phyloP scores from a whole-genome alignment of 1,139 yeast species.

The Yamadazyma triangularis region DNA sequence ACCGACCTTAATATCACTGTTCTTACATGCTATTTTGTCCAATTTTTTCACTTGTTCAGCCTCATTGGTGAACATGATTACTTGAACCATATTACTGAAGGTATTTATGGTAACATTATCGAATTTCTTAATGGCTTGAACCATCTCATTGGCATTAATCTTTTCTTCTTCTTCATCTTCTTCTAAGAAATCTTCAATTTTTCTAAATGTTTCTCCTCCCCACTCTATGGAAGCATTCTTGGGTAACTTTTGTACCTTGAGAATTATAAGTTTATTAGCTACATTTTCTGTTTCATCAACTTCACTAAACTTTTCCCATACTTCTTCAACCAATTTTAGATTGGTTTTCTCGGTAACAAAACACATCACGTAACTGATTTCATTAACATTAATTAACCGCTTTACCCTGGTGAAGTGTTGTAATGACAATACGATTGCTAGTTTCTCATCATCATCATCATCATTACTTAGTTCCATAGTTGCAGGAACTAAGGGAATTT shows the following conservation, averaged over 20 bases:
- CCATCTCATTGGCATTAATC: conserved; percentile 9
- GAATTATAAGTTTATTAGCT: conserved; percentile 40
- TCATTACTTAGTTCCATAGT: conserved; percentile 49
- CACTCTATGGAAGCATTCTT: conserved; percentile 72
- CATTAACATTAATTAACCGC: conserved; percentile 42
- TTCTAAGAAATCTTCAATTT: conserved; percentile 31
- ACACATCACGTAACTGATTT: conserved; percentile 49
- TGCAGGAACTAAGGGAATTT: conserved; percentile 78
- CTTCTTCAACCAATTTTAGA: conserved; percentile 22
- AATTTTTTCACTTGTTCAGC: conserved; percentile 9
- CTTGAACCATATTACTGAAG: conserved; percentile 6
- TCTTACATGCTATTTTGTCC: too few species aligned
- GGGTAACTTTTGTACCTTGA: conserved; percentile 62
- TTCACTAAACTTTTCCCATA: conserved; percentile 37
- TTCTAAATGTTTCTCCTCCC: conserved; percentile 56
- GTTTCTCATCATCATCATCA: too few species aligned
- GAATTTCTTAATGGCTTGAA: conserved; percentile 1
- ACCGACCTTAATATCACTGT: conserved; percentile 7
- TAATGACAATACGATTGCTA: conserved; percentile 44
- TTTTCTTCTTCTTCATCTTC: conserved; percentile 35
- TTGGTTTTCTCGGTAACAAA: conserved; percentile 38
- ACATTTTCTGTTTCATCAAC: conserved; percentile 9
- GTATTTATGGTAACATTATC: not conserved
- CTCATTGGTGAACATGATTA: conserved; percentile 7
- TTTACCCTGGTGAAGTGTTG: conserved; percentile 73